Conservation (phyloP, 2,329 filamentous ascomycete species). For the Orbilia blumenaviensis region DNA sequence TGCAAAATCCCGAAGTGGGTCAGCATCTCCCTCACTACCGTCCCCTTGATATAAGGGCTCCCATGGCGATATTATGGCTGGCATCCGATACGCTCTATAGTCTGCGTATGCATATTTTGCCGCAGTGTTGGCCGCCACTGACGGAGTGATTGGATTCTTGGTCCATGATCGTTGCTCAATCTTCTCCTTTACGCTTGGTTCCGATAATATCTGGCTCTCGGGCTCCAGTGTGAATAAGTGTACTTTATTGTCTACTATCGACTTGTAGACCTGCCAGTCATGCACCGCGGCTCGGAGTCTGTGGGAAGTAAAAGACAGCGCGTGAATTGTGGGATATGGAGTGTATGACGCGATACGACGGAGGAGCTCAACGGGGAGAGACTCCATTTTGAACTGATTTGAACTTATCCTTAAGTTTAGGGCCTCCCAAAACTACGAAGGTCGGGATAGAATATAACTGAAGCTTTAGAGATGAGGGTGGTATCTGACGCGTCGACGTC, state of each 20-base stretch:
- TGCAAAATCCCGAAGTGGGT: slow-evolving; percentile 3
- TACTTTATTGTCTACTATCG: slow-evolving; percentile 16
- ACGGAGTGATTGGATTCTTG: slow-evolving; percentile 7
- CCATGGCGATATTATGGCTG: neutral
- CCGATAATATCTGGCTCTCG: neutral
- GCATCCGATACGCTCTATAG: slow-evolving; percentile 7
- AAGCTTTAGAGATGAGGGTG: too few relatives aligned
- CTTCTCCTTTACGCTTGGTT: neutral
- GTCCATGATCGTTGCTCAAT: slow-evolving; percentile 2
- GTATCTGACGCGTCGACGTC: too few relatives aligned
- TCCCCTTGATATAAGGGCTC: neutral
- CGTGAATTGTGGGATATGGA: slow-evolving; percentile 26
- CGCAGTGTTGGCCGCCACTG: neutral
- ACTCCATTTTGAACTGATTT: slow-evolving; percentile 41
- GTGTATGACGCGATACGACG: slow-evolving; percentile 30
- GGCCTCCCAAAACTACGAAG: too few relatives aligned
- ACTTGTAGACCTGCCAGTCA: slow-evolving; percentile 44
- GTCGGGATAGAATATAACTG: too few relatives aligned
- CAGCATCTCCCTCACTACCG: neutral
- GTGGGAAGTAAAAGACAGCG: slow-evolving; percentile 27
- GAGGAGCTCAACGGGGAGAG: slow-evolving; percentile 36
- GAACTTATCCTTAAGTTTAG: too few relatives aligned
- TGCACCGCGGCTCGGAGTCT: slow-evolving; percentile 30
- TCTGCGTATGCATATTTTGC: slow-evolving; percentile 34
- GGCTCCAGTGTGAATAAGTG: neutral